Base-by-base conservation (phyloP, 495 filamentous ascomycete species). In the Glarea lozoyensis region DNA sequence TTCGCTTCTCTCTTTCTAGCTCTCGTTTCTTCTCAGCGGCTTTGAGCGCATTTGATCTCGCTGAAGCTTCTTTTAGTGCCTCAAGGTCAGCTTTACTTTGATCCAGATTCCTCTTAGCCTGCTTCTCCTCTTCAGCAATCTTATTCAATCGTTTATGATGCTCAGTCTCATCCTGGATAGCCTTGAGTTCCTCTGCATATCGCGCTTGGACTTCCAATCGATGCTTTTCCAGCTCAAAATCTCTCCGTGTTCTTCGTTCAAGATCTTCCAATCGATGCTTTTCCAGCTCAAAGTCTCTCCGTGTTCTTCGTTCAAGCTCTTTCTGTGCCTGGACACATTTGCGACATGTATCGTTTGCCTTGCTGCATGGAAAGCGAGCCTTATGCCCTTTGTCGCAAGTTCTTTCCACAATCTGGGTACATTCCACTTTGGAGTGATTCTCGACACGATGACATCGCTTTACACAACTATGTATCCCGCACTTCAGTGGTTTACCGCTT, bases 91-190 rank as follows among this genome's bases (percentile, higher is more conserved):
- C 13, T 40, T 18, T 22, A 23, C 2, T 40, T 22, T 11, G 19
- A 42, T 32, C 30, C 20, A 40, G 37, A 22, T 24, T 40, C 5
- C 23, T 22, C 30, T 40, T 18, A 19, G 39, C 43, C 17, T 37
- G 43, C 35, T 42, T 42, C 43, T 46, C 40, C 29, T 46, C 34
- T 23, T 47, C 37, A 31, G 34, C 11, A 18, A 37, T 37, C 34
- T 17, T 37, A 18, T 19, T 16, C 4, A 17, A 37, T 37, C 34
- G 34, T 37, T 11, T 37, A n/a, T 37, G 34, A 18, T 37, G 13
- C 12, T 37, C 34, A 37, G 20, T 37, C 34, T 37, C 34, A 37
- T n/a, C 34, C 20, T 37, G 34, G 18, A 11, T 37, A 16, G 16
- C 13, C 34, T n/a, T 18, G 20, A 37, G 34, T 18, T 37, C 13